A percentile compares a stretch with the other conserved stretches of the same genome.
Evolutionary conservation across 225 moss, liverwort and hornwort genomes (phyloP).

Genomic region (Marchantia paleacea): DNA sequence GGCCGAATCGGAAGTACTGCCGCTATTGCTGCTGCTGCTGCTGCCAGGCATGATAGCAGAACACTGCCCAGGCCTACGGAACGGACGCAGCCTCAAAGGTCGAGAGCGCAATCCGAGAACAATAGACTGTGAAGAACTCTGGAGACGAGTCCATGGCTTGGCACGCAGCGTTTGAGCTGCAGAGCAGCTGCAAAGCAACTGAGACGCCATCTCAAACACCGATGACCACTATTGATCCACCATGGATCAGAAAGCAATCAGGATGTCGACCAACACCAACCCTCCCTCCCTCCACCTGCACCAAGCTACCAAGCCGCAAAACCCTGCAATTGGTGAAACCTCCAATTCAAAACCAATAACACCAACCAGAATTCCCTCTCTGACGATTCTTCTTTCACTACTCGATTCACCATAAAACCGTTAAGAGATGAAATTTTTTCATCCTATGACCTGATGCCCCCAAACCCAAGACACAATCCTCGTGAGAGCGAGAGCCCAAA

Average conservation of each 20-base stretch:
- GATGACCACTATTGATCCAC: neutral
- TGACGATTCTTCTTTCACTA: too few relatives aligned
- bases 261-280: too few relatives aligned
- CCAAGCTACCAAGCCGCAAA: neutral
- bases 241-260: slow-evolving; percentile 2
- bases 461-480: neutral
- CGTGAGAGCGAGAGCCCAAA: neutral
- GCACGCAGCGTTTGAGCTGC: slow-evolving; percentile 5
- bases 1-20: slow-evolving; percentile 25
- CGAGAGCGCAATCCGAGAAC: neutral
- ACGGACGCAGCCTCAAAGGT: slow-evolving; percentile 7
- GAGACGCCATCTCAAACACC: slow-evolving; percentile 6
- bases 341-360: neutral
- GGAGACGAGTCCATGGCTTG: slow-evolving; percentile 13
- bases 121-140: neutral
- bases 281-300: neutral
- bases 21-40: neutral
- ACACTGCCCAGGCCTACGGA: neutral
- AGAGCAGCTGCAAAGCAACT: slow-evolving; percentile 18
- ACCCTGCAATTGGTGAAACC: neutral
- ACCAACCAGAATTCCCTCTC: neutral
- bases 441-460: too few relatives aligned
- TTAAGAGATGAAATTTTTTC: too few relatives aligned
- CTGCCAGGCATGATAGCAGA: slow-evolving; percentile 33
- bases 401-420: too few relatives aligned